Base-by-base conservation (phyloP, 129 eudicot species). In the Smallanthus sonchifolius region DNA sequence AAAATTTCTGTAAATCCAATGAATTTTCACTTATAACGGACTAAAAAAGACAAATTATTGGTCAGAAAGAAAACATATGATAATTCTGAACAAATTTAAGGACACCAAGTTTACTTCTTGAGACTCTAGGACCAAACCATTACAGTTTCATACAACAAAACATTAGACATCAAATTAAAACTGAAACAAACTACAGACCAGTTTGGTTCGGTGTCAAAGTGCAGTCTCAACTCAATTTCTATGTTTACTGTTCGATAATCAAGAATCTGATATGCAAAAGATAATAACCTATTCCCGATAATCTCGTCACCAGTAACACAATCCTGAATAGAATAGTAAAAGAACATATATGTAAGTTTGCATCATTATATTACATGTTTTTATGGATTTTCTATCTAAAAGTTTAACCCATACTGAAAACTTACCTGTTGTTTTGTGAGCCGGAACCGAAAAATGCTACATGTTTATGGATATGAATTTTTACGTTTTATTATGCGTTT, bases 401-500 rank as follows among this genome's bases (percentile, higher is more conserved):
- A 37, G 32, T 49, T 24, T 75, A 48, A 24, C 71, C 34, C 5
- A 30, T 24, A 24, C 16, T n/a, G 36, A 63, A 74, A 32, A 49
- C 20, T 1, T 49, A 71, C 77, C 77, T 78, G 51, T 32, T 49
- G 45, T 28, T 32, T 69, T 28, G 35, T 45, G 51, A 42, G 63
- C 17, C 20, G 36, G 30, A 24, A 72, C 74, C 17, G 62, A 16
- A 34, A 38, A 72, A 52, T 65, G 74, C 35, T 65, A 65, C 34
- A 64, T 13, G 59, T 35, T 60, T 52, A 40, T 51, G 59, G 72
- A 62, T 71, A 70, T 39, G 72, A 17, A 30, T 39, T 39, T 28
- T 5, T 61, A 61, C 14, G 67, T 43, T 15, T 86, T 73, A 92
- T 86, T 73, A 92, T 34, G 85, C 80, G 32, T 85, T 84, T 37